phyloP scores from a whole-genome alignment of 2,329 filamentous ascomycete genomes.

The Thielaviopsis musarum region DNA sequence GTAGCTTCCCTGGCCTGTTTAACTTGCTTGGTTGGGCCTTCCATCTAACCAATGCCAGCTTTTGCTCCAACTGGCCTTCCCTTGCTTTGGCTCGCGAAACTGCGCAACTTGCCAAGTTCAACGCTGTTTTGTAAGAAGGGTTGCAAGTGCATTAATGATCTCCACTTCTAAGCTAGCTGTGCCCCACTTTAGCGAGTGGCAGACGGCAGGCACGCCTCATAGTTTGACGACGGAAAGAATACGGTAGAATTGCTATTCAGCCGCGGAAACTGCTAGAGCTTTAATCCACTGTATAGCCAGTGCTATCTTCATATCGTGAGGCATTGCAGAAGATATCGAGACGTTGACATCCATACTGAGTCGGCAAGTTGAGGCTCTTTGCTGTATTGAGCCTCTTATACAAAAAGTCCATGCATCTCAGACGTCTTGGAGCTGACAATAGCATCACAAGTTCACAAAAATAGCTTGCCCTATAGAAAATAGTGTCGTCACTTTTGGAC shows the following conservation, averaged over 20 bases:
- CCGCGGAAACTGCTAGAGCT: neutral
- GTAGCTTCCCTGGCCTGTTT: neutral
- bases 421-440: neutral
- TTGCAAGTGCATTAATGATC: neutral
- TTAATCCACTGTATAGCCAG: neutral
- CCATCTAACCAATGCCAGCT: too few species aligned
- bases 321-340: too few species aligned
- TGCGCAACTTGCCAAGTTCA: too few species aligned
- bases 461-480: neutral
- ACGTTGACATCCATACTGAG: neutral
- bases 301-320: neutral
- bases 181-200: neutral
- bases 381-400: neutral
- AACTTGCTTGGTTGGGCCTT: neutral
- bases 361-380: neutral
- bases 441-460: too few species aligned
- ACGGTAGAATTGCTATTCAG: neutral
- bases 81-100: too few species aligned
- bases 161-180: neutral
- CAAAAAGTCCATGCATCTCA: neutral
- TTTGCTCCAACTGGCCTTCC: too few species aligned
- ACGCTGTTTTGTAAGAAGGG: too few species aligned
- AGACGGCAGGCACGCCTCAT: neutral
- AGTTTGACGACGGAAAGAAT: too few species aligned
- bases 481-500: neutral